Evolutionary conservation across 2,329 filamentous ascomycete species (phyloP).

Genomic region (Fusarium burgessii): DNA sequence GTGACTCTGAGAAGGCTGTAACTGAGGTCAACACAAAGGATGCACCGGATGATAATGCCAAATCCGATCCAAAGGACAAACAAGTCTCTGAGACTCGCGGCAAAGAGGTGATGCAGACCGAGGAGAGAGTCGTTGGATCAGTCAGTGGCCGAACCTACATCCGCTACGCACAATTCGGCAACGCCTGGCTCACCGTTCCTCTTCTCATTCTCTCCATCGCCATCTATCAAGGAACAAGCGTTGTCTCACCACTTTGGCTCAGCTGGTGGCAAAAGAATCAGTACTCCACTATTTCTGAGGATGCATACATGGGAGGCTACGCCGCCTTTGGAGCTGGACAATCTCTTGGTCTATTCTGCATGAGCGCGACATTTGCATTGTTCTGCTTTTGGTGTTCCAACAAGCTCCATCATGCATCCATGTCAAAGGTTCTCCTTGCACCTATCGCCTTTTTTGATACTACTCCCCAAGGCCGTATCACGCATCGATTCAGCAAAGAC

Average conservation of each 20-base stretch:
- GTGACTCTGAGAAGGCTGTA: not conserved
- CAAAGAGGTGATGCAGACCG: slow-evolving; percentile 30
- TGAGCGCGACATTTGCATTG: slow-evolving; percentile 17
- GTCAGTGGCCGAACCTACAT: slow-evolving; percentile 28
- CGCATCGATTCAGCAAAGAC: slow-evolving; percentile 27
- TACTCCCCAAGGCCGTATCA: slow-evolving; percentile 26
- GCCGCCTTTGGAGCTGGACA: slow-evolving; percentile 22
- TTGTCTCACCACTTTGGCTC: slow-evolving; percentile 26
- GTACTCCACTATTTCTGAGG: slow-evolving; percentile 11
- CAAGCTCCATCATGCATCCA: slow-evolving; percentile 17
- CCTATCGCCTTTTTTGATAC: slow-evolving; percentile 30
- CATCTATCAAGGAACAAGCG: slow-evolving; percentile 23
- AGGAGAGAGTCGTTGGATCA: slow-evolving; percentile 23
- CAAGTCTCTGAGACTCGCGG: not conserved
- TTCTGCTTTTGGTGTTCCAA: slow-evolving; percentile 37
- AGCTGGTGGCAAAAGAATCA: slow-evolving; percentile 31
- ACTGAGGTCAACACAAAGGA: accelerated
- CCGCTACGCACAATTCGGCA: slow-evolving; percentile 26
- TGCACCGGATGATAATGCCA: accelerated
- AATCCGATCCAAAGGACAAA: not conserved
- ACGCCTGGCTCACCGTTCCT: slow-evolving; percentile 18
- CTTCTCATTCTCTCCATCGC: slow-evolving; percentile 13
- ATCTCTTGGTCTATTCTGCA: slow-evolving; percentile 18
- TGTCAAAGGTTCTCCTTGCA: slow-evolving; percentile 10
- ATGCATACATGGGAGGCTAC: slow-evolving; percentile 29